Conservation (phyloP, 306 rosid genomes). For the Fagus crenata region DNA sequence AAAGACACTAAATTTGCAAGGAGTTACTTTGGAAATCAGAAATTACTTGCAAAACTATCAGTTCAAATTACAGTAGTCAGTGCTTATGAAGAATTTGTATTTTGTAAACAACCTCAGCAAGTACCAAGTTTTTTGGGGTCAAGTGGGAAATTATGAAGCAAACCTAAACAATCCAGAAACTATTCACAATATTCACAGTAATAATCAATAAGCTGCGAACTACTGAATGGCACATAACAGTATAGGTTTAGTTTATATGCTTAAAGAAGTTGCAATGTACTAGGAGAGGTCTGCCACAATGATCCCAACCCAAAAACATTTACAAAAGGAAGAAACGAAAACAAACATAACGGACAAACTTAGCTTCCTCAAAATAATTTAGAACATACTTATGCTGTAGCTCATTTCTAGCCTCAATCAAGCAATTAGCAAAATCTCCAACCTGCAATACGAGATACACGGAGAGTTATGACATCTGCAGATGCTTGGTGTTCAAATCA, state of each 20-base stretch:
- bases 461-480: constrained; percentile 8
- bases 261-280: constrained; percentile 1
- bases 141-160: neutral
- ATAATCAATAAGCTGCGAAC: neutral
- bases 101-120: neutral
- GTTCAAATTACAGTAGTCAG: neutral
- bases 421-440: constrained; percentile 73
- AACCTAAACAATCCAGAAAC: neutral
- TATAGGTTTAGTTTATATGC: neutral
- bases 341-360: neutral
- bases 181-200: neutral
- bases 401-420: constrained; percentile 71
- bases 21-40: neutral
- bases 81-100: neutral
- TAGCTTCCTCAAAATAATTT: constrained; percentile 25
- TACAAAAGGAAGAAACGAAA: neutral
- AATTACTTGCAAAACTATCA: neutral
- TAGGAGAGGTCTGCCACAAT: neutral
- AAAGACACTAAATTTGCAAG: neutral
- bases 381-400: constrained; percentile 77
- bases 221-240: neutral
- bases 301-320: constrained; percentile 1
- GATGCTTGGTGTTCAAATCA: constrained; percentile 13
- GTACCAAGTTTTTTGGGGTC: neutral
- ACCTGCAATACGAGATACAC: constrained; percentile 56